Conservation (phyloP, 1,284 basidiomycete species). For the Heterobasidion irregulare region DNA sequence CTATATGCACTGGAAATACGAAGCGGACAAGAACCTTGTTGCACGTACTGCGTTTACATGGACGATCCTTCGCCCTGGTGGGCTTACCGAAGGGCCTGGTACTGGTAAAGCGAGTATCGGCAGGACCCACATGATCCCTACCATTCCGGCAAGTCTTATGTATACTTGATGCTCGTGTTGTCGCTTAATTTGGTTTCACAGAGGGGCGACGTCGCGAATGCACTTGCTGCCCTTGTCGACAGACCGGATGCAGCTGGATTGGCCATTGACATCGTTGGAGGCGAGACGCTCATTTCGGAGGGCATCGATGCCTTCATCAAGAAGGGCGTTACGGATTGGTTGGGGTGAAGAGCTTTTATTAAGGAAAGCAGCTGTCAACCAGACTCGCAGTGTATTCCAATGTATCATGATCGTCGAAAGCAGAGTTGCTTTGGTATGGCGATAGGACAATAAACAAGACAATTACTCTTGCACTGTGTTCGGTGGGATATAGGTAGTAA, state of each 20-base stretch:
- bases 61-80: slow-evolving; percentile 65
- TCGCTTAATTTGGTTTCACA: slow-evolving; percentile 13
- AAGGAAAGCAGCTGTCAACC: not conserved
- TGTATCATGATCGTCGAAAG: no score
- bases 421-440: no score
- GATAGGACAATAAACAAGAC: no score
- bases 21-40: slow-evolving; percentile 62
- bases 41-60: slow-evolving; percentile 53
- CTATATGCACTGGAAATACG: slow-evolving; percentile 61
- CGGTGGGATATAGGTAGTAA: no score
- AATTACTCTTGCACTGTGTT: no score
- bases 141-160: not conserved
- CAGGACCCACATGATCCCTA: slow-evolving; percentile 36
- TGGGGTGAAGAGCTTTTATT: not conserved
- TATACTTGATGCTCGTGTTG: not conserved
- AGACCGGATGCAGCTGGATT: slow-evolving; percentile 52
- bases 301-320: slow-evolving; percentile 40
- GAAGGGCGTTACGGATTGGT: slow-evolving; percentile 39
- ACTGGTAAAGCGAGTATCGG: slow-evolving; percentile 49
- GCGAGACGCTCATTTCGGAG: slow-evolving; percentile 39
- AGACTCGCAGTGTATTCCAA: not conserved
- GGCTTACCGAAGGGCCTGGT: slow-evolving; percentile 44
- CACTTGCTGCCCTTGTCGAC: slow-evolving; percentile 42
- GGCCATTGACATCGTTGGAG: slow-evolving; percentile 57
- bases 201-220: slow-evolving; percentile 59